These are phyloP conservation scores for Melaleuca alternifolia DNA, from an alignment of 345 rosid genomes.

Conservation along the genomic window DNA sequence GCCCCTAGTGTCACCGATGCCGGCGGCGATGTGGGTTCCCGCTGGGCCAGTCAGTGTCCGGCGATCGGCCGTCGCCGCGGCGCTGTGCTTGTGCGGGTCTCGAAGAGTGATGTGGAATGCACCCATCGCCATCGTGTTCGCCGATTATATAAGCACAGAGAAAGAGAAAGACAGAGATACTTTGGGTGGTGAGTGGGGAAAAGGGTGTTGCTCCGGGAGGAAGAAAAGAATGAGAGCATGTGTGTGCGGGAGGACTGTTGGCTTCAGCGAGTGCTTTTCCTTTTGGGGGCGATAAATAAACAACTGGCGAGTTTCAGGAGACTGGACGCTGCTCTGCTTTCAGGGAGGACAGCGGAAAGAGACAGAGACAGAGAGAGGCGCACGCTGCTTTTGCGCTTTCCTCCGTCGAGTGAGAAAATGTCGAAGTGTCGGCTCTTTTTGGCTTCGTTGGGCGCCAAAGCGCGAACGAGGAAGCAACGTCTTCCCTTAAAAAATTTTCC, in stretches of 20 bases:
- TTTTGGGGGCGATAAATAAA: neutral
- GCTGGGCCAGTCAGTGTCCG: neutral
- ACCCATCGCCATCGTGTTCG: neutral
- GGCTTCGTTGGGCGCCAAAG: neutral
- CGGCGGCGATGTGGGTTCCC: neutral
- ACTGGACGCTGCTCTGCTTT: neutral
- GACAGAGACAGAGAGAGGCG: too few species aligned
- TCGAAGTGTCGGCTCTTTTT: neutral
- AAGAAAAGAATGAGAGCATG: constrained; percentile 47
- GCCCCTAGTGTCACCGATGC: neutral
- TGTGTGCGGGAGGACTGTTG: neutral
- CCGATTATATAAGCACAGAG: neutral
- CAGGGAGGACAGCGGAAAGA: neutral
- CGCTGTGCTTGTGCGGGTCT: neutral
- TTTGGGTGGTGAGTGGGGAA: constrained; percentile 55
- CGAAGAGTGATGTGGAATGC: neutral
- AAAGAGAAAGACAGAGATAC: constrained; percentile 23
- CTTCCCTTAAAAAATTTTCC: neutral
- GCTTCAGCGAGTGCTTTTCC: constrained; percentile 4
- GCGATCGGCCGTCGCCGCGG: neutral
- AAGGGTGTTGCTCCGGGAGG: constrained; percentile 31
- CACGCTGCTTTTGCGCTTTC: neutral
- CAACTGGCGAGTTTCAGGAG: neutral
- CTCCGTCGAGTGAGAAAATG: neutral
- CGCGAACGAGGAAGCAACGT: neutral